Base-by-base conservation (phyloP, 2,329 filamentous ascomycete genomes). In the Chrysoporthe deuterocubensis region DNA sequence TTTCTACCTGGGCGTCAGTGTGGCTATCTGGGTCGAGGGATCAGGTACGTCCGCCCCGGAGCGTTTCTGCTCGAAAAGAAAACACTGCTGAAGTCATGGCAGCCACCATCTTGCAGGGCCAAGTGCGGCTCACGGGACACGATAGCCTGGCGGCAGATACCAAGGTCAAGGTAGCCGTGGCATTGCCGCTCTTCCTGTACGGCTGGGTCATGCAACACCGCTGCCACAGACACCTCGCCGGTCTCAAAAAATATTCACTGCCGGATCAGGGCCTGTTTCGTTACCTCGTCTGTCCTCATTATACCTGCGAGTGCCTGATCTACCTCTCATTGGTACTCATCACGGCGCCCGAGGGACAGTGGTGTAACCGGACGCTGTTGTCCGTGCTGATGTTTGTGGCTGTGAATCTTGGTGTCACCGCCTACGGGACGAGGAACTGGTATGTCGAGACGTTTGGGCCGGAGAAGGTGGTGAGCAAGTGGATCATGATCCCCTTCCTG, bases 1-100 rank as follows among this genome's bases (percentile, higher is more conserved):
- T 11, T 98, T 92, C 78, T 99, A 99, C 78, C 75, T 89, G 6
- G 83, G 83, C 67, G 91, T 92, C 73, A 89, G 89, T 65, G 76
- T 97, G 59, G 87, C 92, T 4, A 82, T 97, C 44, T 97, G 94
- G 94, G 85, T 96, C 68, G 93, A 98, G 78, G 92, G 90, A 64
- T 87, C 89, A 62, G 80, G 92, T 94, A 83, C 75, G 85, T 78
- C 42, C 71, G 71, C 37, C 60, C 62, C 32, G 46, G 5, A 4
- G 42, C 16, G 50, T 59, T 34, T 56, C 63, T 43, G 57, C 44
- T 46, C 37, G 40, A 48, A 43, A 32, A 43, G 40, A 48, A 43
- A 32, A 43, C 64, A 42, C 54, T 65, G 64, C 60, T 64, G 50
- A 71, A 60, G 68, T 64, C 64, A 59, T 64, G 48, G 50, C 67